Evolutionary conservation across 176 grass and related monocot genomes (phyloP).

Genomic region (Secale cereale): DNA sequence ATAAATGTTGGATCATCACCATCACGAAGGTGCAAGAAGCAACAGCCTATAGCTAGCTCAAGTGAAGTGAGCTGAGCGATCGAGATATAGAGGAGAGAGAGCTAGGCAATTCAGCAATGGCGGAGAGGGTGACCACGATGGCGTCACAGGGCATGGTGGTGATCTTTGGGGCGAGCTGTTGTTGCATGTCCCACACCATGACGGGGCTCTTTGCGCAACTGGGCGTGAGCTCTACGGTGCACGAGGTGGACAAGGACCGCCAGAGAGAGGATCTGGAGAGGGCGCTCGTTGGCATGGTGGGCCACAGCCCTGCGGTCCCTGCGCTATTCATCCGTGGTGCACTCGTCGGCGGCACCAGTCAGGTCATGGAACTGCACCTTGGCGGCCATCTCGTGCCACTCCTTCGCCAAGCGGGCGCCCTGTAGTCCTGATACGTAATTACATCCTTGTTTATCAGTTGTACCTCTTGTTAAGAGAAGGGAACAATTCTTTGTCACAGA

Average conservation of each 20-base stretch:
- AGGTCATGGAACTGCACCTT: no score
- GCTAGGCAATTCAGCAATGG: background rate
- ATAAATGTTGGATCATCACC: background rate
- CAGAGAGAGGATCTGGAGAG: conserved; percentile 37
- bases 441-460: no score
- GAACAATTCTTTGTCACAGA: no score
- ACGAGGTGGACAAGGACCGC: conserved; percentile 54
- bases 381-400: conserved; percentile 52
- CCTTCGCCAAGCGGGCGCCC: no score
- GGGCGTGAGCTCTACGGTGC: conserved; percentile 32
- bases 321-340: conserved; percentile 57
- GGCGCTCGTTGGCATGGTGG: conserved; percentile 38
- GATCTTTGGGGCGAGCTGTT: conserved; percentile 57
- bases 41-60: background rate
- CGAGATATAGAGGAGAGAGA: background rate
- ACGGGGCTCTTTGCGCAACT: conserved; percentile 46
- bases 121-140: conserved; percentile 40
- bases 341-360: no score
- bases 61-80: background rate
- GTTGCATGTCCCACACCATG: conserved; percentile 55
- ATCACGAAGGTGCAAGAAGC: background rate
- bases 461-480: no score
- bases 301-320: conserved; percentile 40
- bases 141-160: conserved; percentile 45
- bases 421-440: no score